These are phyloP conservation scores for Xanthoceras sorbifolium DNA, from an alignment of 345 rosid species.

Conservation along the genomic window DNA sequence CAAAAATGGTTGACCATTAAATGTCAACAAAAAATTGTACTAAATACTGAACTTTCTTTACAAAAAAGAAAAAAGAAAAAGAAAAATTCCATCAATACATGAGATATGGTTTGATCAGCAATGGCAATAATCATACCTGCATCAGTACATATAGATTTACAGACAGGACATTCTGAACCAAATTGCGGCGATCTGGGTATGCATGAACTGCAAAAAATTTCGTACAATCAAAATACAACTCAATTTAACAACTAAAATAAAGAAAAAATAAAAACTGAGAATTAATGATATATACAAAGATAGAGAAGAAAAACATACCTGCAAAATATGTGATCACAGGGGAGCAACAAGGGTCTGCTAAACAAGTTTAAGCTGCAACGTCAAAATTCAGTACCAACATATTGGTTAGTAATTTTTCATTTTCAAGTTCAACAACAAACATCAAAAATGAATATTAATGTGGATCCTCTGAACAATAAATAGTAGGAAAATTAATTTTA, in stretches of 20 bases:
- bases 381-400: background rate
- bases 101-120: background rate
- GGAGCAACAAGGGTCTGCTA: conserved; percentile 61
- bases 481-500: no score
- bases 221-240: background rate
- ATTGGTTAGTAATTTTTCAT: background rate
- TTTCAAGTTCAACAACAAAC: background rate
- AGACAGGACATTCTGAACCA: conserved; percentile 52
- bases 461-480: no score
- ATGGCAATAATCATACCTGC: conserved; percentile 32
- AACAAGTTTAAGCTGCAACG: conserved; percentile 64
- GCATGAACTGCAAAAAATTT: conserved; percentile 55
- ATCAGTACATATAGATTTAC: conserved; percentile 42
- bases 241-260: background rate
- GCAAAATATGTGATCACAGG: conserved; percentile 88
- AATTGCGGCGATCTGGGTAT: conserved; percentile 33
- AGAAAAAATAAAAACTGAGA: background rate
- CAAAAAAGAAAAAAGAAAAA: background rate
- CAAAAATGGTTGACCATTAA: no score
- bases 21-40: no score
- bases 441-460: no score
- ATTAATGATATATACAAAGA: background rate
- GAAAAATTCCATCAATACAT: background rate
- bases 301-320: conserved; percentile 34
- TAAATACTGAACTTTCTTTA: no score